Percentiles rank a stretch among this genome's conserved stretches.
Conservation (phyloP, 306 rosid genomes). For the Cicer pinnatifidum region DNA sequence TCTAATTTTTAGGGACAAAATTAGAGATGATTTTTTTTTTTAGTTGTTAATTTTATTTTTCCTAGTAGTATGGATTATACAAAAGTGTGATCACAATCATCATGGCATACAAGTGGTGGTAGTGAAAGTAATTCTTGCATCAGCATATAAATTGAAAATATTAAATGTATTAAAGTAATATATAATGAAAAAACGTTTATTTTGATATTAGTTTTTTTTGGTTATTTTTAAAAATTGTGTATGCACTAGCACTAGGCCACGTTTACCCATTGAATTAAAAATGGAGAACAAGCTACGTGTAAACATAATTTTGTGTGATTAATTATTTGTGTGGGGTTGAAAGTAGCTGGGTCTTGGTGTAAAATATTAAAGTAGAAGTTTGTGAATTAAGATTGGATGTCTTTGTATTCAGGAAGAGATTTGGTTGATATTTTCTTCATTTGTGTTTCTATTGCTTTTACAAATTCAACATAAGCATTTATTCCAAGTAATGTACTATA, state of each 20-base stretch:
- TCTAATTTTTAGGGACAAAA: neutral
- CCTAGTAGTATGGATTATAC: neutral
- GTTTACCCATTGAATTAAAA: neutral
- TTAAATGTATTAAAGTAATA: neutral
- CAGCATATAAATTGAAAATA: neutral
- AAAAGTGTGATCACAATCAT: neutral
- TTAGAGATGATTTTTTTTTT: neutral
- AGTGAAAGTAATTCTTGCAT: neutral
- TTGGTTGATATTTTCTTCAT: neutral
- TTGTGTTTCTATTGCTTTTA: neutral
- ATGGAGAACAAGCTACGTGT: neutral
- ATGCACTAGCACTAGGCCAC: neutral
- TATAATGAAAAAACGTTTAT: neutral
- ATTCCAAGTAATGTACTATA: neutral
- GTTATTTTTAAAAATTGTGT: neutral
- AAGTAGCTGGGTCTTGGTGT: neutral
- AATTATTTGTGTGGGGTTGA: neutral
- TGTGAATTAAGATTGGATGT: neutral
- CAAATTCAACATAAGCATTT: neutral
- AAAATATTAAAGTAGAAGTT: neutral
- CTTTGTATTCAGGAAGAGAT: neutral
- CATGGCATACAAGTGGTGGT: neutral
- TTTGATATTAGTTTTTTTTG: neutral
- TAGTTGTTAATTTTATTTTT: neutral
- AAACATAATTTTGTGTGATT: neutral